Percentiles rank a stretch among this genome's conserved stretches.
Conservation (phyloP, 75 land plant genomes). For the Pinus albicaulis region DNA sequence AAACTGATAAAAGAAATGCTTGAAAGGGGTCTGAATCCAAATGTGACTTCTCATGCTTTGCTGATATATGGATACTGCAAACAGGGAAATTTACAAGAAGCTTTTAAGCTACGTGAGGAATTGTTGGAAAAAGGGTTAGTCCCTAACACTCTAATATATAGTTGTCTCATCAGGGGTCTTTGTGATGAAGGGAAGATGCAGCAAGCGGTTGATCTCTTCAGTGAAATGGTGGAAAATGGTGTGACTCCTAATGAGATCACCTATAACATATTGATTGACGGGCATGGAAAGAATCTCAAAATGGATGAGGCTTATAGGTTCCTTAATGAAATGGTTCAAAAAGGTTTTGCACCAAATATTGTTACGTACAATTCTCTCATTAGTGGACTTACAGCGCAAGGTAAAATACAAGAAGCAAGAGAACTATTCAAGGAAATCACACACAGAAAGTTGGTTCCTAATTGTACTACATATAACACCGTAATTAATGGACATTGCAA, state of each 20-base stretch:
- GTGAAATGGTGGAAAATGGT: conserved; percentile 20
- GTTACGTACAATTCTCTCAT: conserved; percentile 18
- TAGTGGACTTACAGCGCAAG: conserved; percentile 23
- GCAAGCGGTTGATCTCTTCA: conserved; percentile 16
- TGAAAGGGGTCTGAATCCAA: conserved; percentile 28
- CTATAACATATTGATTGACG: too few species aligned
- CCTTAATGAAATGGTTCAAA: background rate
- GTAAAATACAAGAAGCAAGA: conserved; percentile 18
- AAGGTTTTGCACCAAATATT: conserved; percentile 24
- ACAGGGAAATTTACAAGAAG: too few species aligned
- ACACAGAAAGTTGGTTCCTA: conserved; percentile 1
- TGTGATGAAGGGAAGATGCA: too few species aligned
- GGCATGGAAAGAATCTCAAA: too few species aligned
- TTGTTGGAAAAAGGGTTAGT: background rate
- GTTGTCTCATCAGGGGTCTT: too few species aligned
- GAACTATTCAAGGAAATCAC: conserved; percentile 15
- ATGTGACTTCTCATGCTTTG: conserved; percentile 21
- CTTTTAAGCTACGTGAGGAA: too few species aligned
- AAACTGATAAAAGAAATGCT: background rate
- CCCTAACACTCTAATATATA: too few species aligned
- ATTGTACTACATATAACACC: conserved; percentile 4
- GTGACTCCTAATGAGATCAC: conserved; percentile 10
- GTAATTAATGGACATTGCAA: conserved; percentile 15
- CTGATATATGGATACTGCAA: conserved; percentile 17
- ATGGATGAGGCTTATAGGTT: too few species aligned